These are phyloP conservation scores for Zygoascus hellenicus DNA, from an alignment of 1,139 yeast genomes.

Conservation along the genomic window DNA sequence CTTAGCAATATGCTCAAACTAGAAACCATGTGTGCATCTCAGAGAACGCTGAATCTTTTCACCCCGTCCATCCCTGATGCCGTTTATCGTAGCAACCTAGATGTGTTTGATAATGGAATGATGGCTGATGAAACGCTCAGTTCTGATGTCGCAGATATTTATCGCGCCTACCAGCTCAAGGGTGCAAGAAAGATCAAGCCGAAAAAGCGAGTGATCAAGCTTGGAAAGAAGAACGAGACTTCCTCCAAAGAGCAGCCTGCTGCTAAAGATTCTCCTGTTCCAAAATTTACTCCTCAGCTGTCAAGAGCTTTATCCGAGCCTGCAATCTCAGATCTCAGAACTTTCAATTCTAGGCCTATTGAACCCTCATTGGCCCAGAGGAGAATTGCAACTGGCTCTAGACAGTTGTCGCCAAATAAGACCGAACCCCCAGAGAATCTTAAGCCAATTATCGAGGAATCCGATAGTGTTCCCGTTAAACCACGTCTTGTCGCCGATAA, in stretches of 20 bases:
- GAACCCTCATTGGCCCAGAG: too few relatives aligned
- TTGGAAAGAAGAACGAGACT: constrained; percentile 14
- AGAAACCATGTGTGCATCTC: constrained; percentile 63
- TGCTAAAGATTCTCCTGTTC: not conserved
- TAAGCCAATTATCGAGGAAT: too few relatives aligned
- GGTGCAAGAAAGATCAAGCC: constrained; percentile 20
- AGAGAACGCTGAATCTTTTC: constrained; percentile 70
- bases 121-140: constrained; percentile 10
- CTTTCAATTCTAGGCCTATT: too few relatives aligned
- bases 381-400: too few relatives aligned
- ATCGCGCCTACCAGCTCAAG: constrained; percentile 15
- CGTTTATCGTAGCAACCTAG: constrained; percentile 46
- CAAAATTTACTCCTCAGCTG: too few relatives aligned
- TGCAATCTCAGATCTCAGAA: too few relatives aligned
- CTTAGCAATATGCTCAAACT: constrained; percentile 67
- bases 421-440: too few relatives aligned
- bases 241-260: not conserved
- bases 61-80: constrained; percentile 54
- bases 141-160: constrained; percentile 15
- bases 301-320: too few relatives aligned
- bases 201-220: constrained; percentile 29
- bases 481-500: too few relatives aligned
- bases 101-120: constrained; percentile 23
- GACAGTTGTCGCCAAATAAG: too few relatives aligned
- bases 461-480: too few relatives aligned